phyloP scores from a whole-genome alignment of 2,329 filamentous ascomycete species.

The Colletotrichum incanum region DNA sequence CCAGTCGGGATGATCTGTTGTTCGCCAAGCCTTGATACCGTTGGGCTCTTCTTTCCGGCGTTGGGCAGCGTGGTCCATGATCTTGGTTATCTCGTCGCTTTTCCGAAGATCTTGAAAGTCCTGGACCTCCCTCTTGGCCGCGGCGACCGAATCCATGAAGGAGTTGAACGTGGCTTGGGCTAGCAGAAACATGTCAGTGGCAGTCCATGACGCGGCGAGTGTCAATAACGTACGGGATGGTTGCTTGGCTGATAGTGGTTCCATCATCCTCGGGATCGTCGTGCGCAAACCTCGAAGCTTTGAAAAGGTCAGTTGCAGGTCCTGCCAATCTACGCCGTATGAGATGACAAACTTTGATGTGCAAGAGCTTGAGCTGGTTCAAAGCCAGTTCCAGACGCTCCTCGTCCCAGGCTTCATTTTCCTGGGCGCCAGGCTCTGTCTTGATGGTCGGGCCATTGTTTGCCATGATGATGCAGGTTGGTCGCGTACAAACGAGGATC shows the following conservation, averaged over 20 bases:
- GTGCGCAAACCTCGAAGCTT: slow-evolving; percentile 65
- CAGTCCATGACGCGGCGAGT: not conserved
- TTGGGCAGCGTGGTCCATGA: slow-evolving; percentile 67
- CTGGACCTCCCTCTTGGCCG: slow-evolving; percentile 66
- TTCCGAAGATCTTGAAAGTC: slow-evolving; percentile 65
- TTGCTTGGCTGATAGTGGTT: slow-evolving; percentile 66
- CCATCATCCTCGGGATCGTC: slow-evolving; percentile 66
- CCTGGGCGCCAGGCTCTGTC: slow-evolving; percentile 33
- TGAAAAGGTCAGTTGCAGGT: slow-evolving; percentile 29
- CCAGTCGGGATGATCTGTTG: slow-evolving; percentile 74
- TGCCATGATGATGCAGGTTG: slow-evolving; percentile 34
- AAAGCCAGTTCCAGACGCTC: slow-evolving; percentile 65
- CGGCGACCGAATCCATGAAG: slow-evolving; percentile 64
- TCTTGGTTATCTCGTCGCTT: slow-evolving; percentile 62
- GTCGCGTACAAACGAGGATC: not conserved
- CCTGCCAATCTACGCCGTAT: not conserved
- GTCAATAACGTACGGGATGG: slow-evolving; percentile 63
- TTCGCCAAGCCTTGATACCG: slow-evolving; percentile 72
- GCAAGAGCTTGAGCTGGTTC: slow-evolving; percentile 67
- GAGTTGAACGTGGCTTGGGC: slow-evolving; percentile 65
- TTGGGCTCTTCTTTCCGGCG: slow-evolving; percentile 69
- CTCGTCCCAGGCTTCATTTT: slow-evolving; percentile 61
- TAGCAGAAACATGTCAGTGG: slow-evolving; percentile 50
- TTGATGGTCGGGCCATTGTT: slow-evolving; percentile 34
- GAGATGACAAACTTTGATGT: slow-evolving; percentile 63